Conservation (phyloP, 768 basidiomycete species). For the Russula abietina region DNA sequence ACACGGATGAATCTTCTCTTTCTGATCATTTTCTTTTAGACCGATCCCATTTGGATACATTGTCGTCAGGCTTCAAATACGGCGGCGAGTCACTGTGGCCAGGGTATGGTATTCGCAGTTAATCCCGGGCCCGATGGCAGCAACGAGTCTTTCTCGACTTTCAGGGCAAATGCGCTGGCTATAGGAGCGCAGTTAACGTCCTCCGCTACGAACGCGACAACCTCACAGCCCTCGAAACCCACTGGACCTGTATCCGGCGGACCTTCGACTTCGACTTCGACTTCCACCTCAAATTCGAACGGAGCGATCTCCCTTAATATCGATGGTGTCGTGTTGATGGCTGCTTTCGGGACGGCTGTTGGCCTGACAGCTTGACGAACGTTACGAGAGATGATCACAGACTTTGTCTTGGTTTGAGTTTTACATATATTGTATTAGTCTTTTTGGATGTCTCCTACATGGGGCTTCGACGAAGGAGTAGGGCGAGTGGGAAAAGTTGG, state of each 20-base stretch:
- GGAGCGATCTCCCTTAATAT: not conserved
- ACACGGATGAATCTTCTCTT: not conserved
- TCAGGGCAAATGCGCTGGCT: constrained; percentile 11
- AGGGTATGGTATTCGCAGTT: constrained; percentile 31
- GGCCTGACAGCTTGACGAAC: not conserved
- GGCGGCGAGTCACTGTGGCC: constrained; percentile 20
- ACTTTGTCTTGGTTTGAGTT: not conserved
- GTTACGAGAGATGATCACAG: not conserved
- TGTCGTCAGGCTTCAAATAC: constrained; percentile 25
- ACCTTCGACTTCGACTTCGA: not conserved
- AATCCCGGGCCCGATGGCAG: constrained; percentile 23
- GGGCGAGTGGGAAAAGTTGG: too few relatives aligned
- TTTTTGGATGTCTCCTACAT: too few relatives aligned
- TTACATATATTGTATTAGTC: not conserved
- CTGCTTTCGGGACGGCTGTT: not conserved
- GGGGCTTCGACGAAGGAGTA: too few relatives aligned
- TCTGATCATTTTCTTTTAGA: not conserved
- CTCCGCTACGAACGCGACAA: not conserved
- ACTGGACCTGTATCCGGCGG: too few relatives aligned
- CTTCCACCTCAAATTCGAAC: not conserved
- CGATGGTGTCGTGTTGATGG: not conserved
- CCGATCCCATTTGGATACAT: constrained; percentile 28
- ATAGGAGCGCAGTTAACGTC: not conserved
- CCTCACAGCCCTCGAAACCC: too few relatives aligned
- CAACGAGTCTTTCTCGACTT: constrained; percentile 5